Evolutionary conservation across 106 monocot species (phyloP).

Genomic region (Platanthera zijinensis): DNA sequence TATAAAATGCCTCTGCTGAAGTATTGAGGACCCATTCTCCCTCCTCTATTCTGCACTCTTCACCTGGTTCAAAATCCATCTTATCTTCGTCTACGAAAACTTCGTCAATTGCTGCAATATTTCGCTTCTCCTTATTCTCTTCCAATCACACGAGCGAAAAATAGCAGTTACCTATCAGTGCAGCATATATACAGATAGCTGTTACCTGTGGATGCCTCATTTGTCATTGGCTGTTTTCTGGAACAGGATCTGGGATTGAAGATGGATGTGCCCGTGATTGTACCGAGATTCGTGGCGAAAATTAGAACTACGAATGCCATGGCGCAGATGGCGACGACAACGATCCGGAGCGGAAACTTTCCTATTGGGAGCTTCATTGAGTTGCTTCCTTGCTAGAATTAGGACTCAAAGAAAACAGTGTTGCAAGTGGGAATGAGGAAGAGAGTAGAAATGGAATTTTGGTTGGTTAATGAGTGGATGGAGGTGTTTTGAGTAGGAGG

Average conservation of each 20-base stretch:
- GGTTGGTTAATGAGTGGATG: not conserved
- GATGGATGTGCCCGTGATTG: constrained; percentile 44
- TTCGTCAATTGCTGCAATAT: constrained; percentile 3
- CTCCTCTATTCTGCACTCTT: constrained; percentile 50
- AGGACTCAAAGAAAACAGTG: not conserved
- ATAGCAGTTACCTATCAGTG: not conserved
- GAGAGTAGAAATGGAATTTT: not conserved
- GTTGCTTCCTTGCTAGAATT: not conserved
- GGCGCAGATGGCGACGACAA: constrained; percentile 27
- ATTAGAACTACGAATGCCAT: constrained; percentile 48
- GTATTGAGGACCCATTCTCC: constrained; percentile 70
- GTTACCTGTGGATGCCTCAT: constrained; percentile 27
- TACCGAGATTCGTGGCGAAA: constrained; percentile 57
- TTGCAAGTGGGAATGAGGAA: not conserved
- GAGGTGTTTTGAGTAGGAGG: constrained; percentile 46
- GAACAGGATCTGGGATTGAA: constrained; percentile 42
- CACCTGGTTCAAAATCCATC: constrained; percentile 22
- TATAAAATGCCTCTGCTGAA: constrained; percentile 31
- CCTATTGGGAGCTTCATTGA: constrained; percentile 38
- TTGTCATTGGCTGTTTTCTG: not conserved
- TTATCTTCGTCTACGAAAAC: constrained; percentile 19
- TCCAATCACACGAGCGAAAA: constrained; percentile 1
- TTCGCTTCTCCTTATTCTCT: constrained; percentile 15
- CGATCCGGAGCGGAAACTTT: constrained; percentile 44
- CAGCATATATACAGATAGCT: not conserved